A percentile compares a stretch with the other conserved stretches of the same genome.
Conservation (phyloP, 768 basidiomycete genomes). For the Mycena vulgaris region DNA sequence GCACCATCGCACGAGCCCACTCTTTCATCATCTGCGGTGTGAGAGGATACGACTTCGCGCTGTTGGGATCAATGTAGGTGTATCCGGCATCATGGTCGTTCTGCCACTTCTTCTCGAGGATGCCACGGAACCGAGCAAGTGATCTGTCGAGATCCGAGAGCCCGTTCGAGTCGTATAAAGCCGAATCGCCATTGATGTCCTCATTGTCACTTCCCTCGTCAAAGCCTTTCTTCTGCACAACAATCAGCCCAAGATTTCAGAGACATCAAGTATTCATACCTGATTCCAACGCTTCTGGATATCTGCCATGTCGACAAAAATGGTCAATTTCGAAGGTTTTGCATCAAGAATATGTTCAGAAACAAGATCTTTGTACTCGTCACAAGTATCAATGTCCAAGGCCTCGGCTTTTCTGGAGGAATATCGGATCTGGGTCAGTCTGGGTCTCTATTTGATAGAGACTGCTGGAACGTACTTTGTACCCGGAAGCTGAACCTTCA, state of each 20-base stretch:
- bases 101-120: conserved; percentile 31
- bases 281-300: conserved; percentile 9
- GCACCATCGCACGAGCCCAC: conserved; percentile 35
- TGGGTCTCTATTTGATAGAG: neutral
- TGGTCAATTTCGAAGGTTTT: neutral
- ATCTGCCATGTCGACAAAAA: conserved; percentile 15
- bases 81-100: conserved; percentile 35
- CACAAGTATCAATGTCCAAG: conserved; percentile 2
- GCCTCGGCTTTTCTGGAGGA: conserved; percentile 3
- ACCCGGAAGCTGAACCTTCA: conserved; percentile 25
- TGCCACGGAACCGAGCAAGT: conserved; percentile 31
- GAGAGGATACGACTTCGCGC: conserved; percentile 14
- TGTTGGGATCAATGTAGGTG: conserved; percentile 31
- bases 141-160: conserved; percentile 31
- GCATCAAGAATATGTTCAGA: neutral
- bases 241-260: neutral
- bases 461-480: neutral
- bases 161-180: conserved; percentile 1
- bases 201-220: neutral
- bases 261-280: neutral
- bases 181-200: neutral
- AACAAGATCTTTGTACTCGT: conserved; percentile 2
- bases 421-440: neutral
- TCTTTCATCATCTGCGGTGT: conserved; percentile 41
- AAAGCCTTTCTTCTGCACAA: neutral